Evolutionary conservation across 139 green algal genomes (phyloP), one percentile per base, ranked within the genome.

Genomic region (Klebsormidium nitens): DNA sequence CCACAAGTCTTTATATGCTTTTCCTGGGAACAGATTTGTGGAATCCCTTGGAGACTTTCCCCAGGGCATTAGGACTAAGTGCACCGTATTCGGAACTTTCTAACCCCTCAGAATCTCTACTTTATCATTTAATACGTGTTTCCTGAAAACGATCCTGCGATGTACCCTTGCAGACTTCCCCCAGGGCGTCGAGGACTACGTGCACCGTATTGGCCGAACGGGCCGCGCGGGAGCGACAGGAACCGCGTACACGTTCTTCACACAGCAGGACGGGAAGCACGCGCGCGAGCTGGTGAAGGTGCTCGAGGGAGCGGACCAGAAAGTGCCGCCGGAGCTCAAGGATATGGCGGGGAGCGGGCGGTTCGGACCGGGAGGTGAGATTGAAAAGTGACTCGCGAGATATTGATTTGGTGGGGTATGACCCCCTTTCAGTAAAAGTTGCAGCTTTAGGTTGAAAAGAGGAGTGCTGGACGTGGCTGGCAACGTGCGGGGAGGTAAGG

Each of bases 201-300:
- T 96, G 14, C 89, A 95, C 76, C 72, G 88, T 52, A 88, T 93
- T 61, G 91, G 89, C 2, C 83, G 89, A 44, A 91, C 86, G 4
- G 91, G 85, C 2, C 76, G 91, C 0, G 87, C 79, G 1, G 91
- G 89, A 4, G 82, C 83, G 28, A 71, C 63, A 50, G 90, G 91
- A 6, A 80, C 61, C 0, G 81, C 90, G 11, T 88, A 91, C 74
- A 85, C 74, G 47, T 96, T 97, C 80, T 95, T 97, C 81, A 95
- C 89, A 4, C 66, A 71, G 36, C 38, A 75, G 19, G 74, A 81
- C 64, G 64, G 19, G 29, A 76, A 76, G 48, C 77, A 81, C 40
- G 74, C 74, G 8, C 26, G 23, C 14, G 68, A 78, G 60, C 68
- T 81, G 26, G 48, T 78, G 11, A 78, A 73, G 74, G 59, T 81